phyloP scores from a whole-genome alignment of 2,329 filamentous ascomycete genomes.

The Fusarium lateritium region DNA sequence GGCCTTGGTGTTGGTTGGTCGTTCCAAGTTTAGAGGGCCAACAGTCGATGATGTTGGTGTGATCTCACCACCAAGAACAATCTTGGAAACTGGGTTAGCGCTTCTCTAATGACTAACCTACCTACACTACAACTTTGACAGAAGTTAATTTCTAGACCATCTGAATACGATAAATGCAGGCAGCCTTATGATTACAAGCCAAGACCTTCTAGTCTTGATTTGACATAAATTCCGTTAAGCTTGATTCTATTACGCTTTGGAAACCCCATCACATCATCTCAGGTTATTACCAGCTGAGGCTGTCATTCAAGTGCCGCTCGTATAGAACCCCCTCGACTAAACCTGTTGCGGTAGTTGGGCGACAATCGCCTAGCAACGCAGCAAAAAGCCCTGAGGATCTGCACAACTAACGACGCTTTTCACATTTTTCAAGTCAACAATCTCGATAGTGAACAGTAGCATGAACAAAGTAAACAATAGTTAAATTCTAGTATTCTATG shows the following conservation, averaged over 20 bases:
- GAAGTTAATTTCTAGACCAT: no score
- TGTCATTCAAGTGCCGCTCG: conserved; percentile 3
- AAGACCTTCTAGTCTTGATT: background rate
- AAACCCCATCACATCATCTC: background rate
- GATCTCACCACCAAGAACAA: no score
- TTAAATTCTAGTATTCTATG: conserved; percentile 1
- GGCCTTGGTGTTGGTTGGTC: no score
- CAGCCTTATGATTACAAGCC: background rate
- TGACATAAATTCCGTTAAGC: background rate
- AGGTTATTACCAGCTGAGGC: background rate
- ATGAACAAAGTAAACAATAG: background rate
- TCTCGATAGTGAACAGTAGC: background rate
- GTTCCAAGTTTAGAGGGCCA: background rate
- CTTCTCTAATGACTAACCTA: no score
- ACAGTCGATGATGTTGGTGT: no score
- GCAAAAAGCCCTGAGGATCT: background rate
- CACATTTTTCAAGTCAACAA: background rate
- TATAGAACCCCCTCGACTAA: background rate
- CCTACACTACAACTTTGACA: no score
- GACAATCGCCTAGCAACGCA: background rate
- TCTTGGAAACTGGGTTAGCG: no score
- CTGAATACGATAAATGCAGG: no score
- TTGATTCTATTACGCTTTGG: background rate
- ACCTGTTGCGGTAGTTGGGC: conserved; percentile 10
- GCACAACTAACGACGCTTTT: background rate